Base-by-base conservation (phyloP, 202 grass and related monocot species). In the Panicum virgatum region DNA sequence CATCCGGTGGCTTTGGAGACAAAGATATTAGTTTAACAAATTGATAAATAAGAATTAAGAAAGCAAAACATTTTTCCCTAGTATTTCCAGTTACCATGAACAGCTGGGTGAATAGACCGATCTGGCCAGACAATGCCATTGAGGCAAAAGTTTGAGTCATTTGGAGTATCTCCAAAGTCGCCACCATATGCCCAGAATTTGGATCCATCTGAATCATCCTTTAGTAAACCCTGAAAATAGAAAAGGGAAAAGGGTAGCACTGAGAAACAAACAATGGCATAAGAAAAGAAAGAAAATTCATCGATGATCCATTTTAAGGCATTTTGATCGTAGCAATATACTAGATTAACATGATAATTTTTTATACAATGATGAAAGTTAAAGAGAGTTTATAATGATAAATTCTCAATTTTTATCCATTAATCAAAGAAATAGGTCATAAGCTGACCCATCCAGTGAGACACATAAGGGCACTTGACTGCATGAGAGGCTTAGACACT, bases 81-180 rank as follows among this genome's bases (percentile, higher is more conserved):
- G 60, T 62, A 45, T 54, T 77, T 82, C 56, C 8, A 34, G 29
- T 88, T 98, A 98, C 95, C 95, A 86, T 98, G 85, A 74, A 95
- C 58, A 86, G 95, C 88, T 54, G 92, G 95, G 80, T 98, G 95
- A 90, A 91, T 91, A 5, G 92, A 93, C 52, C 96, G 86, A 91
- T 98, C 95, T 45, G 95, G 92, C 95, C 95, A 98, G 36, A 91
- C 77, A 82, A 98, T 82, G 77, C 96, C 96, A 91, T 98, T 98
- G 81, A 98, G 80, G 67, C 96, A 98, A 90, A 98, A 98, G 62
- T 95, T 90, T 16, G 25, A 85, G 65, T 95, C 92, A 78, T 98
- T 98, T 57, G 96, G 92, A 85, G 66, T 86, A 83, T 98, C 96
- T 86, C 96, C 92, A 64, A 93, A 98, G 59, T 98, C 90, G 43